Evolutionary conservation across 805 yeast species (phyloP), one percentile per base, ranked within the genome.

Genomic region (Blastobotrys attinorum): DNA sequence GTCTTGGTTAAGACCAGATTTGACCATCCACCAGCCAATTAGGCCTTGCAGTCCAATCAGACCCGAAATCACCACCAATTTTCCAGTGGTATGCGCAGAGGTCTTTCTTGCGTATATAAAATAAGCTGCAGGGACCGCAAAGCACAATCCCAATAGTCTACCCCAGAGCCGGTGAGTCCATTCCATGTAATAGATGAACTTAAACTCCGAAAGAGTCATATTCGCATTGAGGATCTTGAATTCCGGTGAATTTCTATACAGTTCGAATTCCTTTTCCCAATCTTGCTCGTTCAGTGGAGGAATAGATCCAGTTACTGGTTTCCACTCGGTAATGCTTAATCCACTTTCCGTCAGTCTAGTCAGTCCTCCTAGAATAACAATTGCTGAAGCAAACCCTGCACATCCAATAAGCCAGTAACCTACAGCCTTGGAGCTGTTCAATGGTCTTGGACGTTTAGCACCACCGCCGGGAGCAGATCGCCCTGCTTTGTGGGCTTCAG

Each of bases 21-120:
- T 79, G 42, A 92, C 98, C 98, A 92, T 92, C 99, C 99, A 92
- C 98, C 98, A 92, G 25, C 98, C 98, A 52, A 92, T 82, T 42
- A 81, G 83, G 42, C 98, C 98, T 69, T 92, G 98, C 39, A 92
- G 67, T 8, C 96, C 99, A 46, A 92, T 71, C 41, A 92, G 66
- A 0, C 73, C 78, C 34, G 95, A 75, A 37, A 92, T 74, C 1
- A 85, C 85, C 17, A 84, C 63, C 13, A 92, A 68, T 52, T 86
- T 73, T 45, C 69, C 68, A 39, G 85, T 80, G 3, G 84, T 81
- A 46, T 78, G 79, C 2, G 76, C 64, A 2, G 88, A 78, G 8
- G 90, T 78, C 50, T 70, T 78, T 33, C 77, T 76, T 3, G 81
- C 67, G 15, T 72, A 70, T 56, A 86, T 80, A 55, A 88, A 88